These are phyloP conservation scores for Berkeleyomyces basicola DNA, from an alignment of 2,329 filamentous ascomycete species.

Conservation along the genomic window DNA sequence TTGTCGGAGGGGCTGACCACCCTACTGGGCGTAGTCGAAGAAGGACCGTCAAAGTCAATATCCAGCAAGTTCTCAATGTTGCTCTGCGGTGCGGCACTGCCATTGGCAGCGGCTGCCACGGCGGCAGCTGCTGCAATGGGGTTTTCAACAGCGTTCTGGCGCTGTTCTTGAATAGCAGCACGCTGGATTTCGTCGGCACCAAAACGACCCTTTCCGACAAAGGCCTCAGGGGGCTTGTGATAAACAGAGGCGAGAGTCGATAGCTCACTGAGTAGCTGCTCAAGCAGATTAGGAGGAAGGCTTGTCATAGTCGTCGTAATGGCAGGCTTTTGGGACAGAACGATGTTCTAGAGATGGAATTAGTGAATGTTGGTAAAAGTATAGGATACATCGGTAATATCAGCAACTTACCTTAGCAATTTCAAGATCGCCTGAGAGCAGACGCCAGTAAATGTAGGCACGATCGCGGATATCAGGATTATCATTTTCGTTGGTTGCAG, in stretches of 20 bases:
- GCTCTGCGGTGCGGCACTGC: constrained; percentile 39
- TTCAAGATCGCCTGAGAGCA: constrained; percentile 80
- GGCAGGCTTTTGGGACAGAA: constrained; percentile 84
- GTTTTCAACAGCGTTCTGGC: constrained; percentile 81
- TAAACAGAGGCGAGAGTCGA: constrained; percentile 95
- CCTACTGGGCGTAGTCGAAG: constrained; percentile 60
- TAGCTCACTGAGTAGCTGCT: constrained; percentile 78
- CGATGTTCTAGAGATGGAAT: constrained; percentile 42
- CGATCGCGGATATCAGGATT: constrained; percentile 95
- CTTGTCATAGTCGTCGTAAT: constrained; percentile 91
- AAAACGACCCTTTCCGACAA: constrained; percentile 86
- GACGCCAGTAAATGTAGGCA: constrained; percentile 95
- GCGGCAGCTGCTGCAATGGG: constrained; percentile 70
- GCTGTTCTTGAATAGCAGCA: constrained; percentile 90
- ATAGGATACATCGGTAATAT: background rate
- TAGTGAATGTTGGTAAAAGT: background rate
- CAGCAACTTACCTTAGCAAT: constrained; percentile 54
- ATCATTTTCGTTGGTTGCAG: constrained; percentile 85
- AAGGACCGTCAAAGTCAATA: constrained; percentile 89
- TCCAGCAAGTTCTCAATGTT: constrained; percentile 92
- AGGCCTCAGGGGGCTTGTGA: constrained; percentile 96
- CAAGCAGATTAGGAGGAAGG: constrained; percentile 65
- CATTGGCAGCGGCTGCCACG: constrained; percentile 45
- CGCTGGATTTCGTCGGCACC: constrained; percentile 89
- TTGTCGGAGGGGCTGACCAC: constrained; percentile 43